Evolutionary conservation across 169 alveolate genomes (phyloP).

Genomic region (Besnoitia besnoiti): DNA sequence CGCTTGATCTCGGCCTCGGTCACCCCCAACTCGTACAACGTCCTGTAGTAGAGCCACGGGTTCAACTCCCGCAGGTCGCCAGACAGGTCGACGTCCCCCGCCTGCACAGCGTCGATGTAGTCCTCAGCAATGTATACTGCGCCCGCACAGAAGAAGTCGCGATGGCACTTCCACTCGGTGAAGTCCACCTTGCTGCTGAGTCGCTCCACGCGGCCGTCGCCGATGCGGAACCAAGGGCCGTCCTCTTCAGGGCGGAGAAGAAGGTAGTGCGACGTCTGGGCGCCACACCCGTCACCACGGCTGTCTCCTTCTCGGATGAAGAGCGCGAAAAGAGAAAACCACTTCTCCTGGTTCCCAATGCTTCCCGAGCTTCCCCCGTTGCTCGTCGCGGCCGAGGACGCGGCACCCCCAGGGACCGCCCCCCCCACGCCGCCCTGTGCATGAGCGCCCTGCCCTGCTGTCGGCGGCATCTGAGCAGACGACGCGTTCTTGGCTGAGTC

Average conservation of each 20-base stretch:
- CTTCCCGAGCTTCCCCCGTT: not conserved
- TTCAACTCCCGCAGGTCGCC: slow-evolving; percentile 80
- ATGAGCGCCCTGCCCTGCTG: not conserved
- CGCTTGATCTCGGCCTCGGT: slow-evolving; percentile 78
- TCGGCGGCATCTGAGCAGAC: not conserved
- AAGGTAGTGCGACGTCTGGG: slow-evolving; percentile 75
- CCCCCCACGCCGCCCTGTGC: slow-evolving; percentile 16
- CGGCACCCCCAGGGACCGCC: not conserved
- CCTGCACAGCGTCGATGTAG: slow-evolving; percentile 85
- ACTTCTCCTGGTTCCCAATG: slow-evolving; percentile 73
- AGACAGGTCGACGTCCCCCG: slow-evolving; percentile 80
- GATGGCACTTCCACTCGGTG: slow-evolving; percentile 92
- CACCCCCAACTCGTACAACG: slow-evolving; percentile 77
- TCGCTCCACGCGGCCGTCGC: slow-evolving; percentile 85
- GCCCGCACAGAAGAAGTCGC: slow-evolving; percentile 89
- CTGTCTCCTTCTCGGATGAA: slow-evolving; percentile 82
- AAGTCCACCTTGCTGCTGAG: slow-evolving; percentile 83
- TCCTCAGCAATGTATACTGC: slow-evolving; percentile 90
- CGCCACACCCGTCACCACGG: slow-evolving; percentile 64
- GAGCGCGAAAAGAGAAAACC: slow-evolving; percentile 85
- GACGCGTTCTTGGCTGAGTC: not conserved
- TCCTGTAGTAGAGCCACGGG: slow-evolving; percentile 73
- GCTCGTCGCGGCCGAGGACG: not conserved
- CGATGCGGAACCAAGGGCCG: slow-evolving; percentile 90
- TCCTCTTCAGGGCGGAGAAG: slow-evolving; percentile 88